Evolutionary conservation across 1,284 basidiomycete genomes (phyloP), one percentile per base, ranked within the genome.

Genomic region (Ceratobasidium sp.): DNA sequence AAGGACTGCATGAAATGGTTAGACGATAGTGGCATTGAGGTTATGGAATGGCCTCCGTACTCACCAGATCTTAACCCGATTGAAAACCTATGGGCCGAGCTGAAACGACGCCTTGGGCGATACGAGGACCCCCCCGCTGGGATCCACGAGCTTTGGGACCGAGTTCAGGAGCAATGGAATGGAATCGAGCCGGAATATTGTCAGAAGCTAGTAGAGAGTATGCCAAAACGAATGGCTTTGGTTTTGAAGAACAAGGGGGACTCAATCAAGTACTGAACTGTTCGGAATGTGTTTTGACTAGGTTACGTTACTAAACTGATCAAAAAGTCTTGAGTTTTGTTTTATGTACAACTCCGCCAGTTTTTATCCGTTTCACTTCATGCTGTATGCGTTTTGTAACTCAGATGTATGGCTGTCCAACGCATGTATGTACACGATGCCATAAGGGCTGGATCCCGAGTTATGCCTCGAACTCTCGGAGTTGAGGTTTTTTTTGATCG

Each of bases 61-160:
- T 79, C 62, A 28, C 77, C 78, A n/a, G 78, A 79, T 46, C 61
- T 78, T 26, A 79, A 77, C 56, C 75, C 64, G 15, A 79, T 78
- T 23, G 61, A 79, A 78, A 73, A 78, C 42, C 50, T 77, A 20
- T 79, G 77, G 77, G 54, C 40, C 13, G 62, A 77, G 26, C 26
- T 79, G 52, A 79, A 70, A 38, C 5, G 73, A 4, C 44, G 52
- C 15, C 76, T 79, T 44, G 44, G 54, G 4, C 28, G 15, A 7
- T 65, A 66, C 50, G 56, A 71, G 38, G 15, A 44, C 20, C 44
- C 50, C 38, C 78, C 75, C n/a, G 15, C 9, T 50, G 75, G 75
- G 1, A 54, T 77, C 1, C n/a, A 40, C 28, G 50, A 71, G 38
- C n/a, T 79, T 1, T 77, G 75, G 75, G 62, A 65, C 10, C 38